Conservation (phyloP, 192 early-diverging fungal genomes). For the Umbelopsis ramanniana region DNA sequence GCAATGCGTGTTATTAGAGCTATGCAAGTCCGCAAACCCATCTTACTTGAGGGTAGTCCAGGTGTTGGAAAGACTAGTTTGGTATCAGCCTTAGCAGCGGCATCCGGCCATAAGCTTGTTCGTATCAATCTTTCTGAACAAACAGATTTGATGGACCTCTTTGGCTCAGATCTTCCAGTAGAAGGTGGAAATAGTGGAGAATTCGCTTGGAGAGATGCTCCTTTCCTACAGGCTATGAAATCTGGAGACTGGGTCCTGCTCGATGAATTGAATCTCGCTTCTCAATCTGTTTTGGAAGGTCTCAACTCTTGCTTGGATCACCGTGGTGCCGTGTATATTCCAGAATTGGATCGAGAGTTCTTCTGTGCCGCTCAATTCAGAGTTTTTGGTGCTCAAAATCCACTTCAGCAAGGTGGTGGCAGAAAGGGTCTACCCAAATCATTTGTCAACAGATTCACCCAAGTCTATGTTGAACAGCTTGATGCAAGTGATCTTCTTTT, state of each 20-base stretch:
- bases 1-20: conserved; percentile 84
- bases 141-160: conserved; percentile 97
- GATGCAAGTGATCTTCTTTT: conserved; percentile 75
- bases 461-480: conserved; percentile 91
- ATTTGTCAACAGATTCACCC: conserved; percentile 96
- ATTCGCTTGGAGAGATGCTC: conserved; percentile 98
- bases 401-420: conserved; percentile 95
- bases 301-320: conserved; percentile 99
- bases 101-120: conserved; percentile 84
- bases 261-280: conserved; percentile 98
- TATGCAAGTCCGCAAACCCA: conserved; percentile 88
- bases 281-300: conserved; percentile 97
- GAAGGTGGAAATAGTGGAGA: conserved; percentile 83
- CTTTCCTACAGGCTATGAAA: conserved; percentile 96
- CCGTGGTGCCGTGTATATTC: conserved; percentile 93
- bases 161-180: conserved; percentile 96
- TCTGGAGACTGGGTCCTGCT: conserved; percentile 95
- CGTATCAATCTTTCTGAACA: conserved; percentile 99
- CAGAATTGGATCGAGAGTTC: conserved; percentile 92
- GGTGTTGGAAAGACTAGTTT: conserved; percentile 97
- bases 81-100: conserved; percentile 76
- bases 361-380: conserved; percentile 79
- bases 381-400: conserved; percentile 98
- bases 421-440: conserved; percentile 97
- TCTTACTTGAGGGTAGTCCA: conserved; percentile 95